Percentiles rank a stretch among this genome's conserved stretches.
phyloP scores from a whole-genome alignment of 129 eudicot genomes.

The Artemisia argyi region DNA sequence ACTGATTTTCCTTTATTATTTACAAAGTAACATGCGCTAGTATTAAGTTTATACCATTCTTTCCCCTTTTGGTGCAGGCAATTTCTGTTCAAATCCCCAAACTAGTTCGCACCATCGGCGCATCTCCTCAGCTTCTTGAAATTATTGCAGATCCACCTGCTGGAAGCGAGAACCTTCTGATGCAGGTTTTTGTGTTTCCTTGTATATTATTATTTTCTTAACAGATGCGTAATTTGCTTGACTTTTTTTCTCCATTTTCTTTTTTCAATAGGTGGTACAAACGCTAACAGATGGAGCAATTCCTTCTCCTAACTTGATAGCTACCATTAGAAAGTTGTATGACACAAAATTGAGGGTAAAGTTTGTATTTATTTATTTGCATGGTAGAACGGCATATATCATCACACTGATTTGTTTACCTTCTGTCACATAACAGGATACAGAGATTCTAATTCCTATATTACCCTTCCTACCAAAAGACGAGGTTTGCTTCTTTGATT shows the following conservation, averaged over 20 bases:
- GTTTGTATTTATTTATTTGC: background rate
- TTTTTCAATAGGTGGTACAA: conserved; percentile 66
- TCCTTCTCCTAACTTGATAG: conserved; percentile 76
- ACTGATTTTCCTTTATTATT: background rate
- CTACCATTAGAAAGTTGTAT: conserved; percentile 67
- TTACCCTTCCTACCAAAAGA: conserved; percentile 74
- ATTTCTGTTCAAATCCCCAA: conserved; percentile 78
- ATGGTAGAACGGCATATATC: background rate
- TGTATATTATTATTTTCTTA: background rate
- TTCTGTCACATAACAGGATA: conserved; percentile 52
- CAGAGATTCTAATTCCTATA: conserved; percentile 77
- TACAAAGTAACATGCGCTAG: background rate
- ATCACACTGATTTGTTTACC: conserved; percentile 23
- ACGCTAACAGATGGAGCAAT: conserved; percentile 82
- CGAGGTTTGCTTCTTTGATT: conserved; percentile 55
- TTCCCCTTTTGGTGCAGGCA: conserved; percentile 57
- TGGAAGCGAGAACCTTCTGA: conserved; percentile 78
- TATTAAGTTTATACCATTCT: background rate
- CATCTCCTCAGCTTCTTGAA: conserved; percentile 80
- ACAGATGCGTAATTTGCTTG: background rate
- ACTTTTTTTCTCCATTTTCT: background rate
- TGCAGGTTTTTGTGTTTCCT: conserved; percentile 49
- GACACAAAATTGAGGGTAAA: conserved; percentile 72
- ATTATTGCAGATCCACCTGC: conserved; percentile 89
- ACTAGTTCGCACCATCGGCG: conserved; percentile 92